Percentiles rank a stretch among this genome's conserved stretches.
These are phyloP conservation scores for Hymenoscyphus occultus DNA, from an alignment of 2,329 filamentous ascomycete species.

Conservation along the genomic window DNA sequence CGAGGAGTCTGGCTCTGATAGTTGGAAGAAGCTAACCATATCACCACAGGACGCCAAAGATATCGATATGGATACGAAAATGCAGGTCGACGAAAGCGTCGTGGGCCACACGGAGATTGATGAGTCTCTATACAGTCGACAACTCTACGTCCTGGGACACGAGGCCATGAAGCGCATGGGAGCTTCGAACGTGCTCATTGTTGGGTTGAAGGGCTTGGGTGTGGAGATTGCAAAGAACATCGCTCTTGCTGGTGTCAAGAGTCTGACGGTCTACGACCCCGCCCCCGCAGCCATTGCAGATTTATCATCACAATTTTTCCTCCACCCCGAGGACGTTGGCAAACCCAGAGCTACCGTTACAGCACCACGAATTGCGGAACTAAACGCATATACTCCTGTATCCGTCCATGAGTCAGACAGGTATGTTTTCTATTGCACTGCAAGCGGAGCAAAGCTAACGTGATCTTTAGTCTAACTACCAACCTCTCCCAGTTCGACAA, in stretches of 20 bases:
- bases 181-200: conserved; percentile 88
- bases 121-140: conserved; percentile 70
- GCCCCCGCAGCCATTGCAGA: conserved; percentile 80
- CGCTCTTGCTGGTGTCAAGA: conserved; percentile 96
- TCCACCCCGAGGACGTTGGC: conserved; percentile 81
- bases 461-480: conserved; percentile 59
- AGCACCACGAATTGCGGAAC: conserved; percentile 83
- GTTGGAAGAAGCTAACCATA: neutral
- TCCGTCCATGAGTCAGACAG: conserved; percentile 63
- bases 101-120: conserved; percentile 61
- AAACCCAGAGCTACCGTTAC: conserved; percentile 87
- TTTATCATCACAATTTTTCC: conserved; percentile 96
- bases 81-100: conserved; percentile 63
- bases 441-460: conserved; percentile 19
- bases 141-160: conserved; percentile 69
- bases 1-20: neutral
- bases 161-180: conserved; percentile 99
- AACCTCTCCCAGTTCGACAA: conserved; percentile 81
- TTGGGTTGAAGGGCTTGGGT: conserved; percentile 88
- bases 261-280: conserved; percentile 88
- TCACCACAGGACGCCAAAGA: conserved; percentile 47
- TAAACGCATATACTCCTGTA: conserved; percentile 95
- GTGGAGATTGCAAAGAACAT: conserved; percentile 99
- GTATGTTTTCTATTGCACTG: conserved; percentile 38
- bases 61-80: conserved; percentile 60